Evolutionary conservation across 164 flowering plant species (phyloP).

Genomic region (Umbellularia californica): DNA sequence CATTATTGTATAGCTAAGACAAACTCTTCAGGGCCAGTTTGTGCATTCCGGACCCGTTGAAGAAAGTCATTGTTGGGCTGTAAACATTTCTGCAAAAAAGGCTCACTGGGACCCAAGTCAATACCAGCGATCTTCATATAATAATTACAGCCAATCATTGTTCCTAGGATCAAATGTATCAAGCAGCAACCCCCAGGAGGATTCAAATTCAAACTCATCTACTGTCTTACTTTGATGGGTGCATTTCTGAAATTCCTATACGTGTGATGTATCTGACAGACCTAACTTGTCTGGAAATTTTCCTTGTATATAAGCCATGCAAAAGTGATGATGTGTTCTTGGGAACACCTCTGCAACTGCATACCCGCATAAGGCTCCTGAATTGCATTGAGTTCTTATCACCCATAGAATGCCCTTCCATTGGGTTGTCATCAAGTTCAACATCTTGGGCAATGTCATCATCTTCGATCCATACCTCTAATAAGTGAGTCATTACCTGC

Average conservation of each 20-base stretch:
- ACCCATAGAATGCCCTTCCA: no score
- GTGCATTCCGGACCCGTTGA: constrained; percentile 35
- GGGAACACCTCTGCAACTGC: constrained; percentile 67
- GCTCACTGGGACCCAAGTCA: constrained; percentile 61
- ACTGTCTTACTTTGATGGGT: constrained; percentile 57
- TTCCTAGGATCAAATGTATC: constrained; percentile 49
- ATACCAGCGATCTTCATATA: constrained; percentile 50
- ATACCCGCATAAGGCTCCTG: no score
- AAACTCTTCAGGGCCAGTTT: background rate
- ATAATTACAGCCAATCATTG: constrained; percentile 67
- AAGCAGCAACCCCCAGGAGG: constrained; percentile 51
- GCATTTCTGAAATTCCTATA: constrained; percentile 60
- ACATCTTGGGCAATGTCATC: no score
- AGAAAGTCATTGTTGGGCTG: constrained; percentile 41
- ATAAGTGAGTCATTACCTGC: no score
- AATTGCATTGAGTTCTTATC: no score
- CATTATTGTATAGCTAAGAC: background rate
- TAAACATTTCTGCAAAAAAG: constrained; percentile 48
- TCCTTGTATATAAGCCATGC: constrained; percentile 69
- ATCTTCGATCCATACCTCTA: no score
- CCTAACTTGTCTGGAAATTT: constrained; percentile 63
- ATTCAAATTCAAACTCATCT: constrained; percentile 53
- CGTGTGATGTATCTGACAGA: constrained; percentile 33
- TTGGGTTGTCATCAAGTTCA: no score
- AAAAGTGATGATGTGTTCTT: constrained; percentile 54